Conservation (phyloP, 495 filamentous ascomycete genomes). For the Gamarada debralockiae region DNA sequence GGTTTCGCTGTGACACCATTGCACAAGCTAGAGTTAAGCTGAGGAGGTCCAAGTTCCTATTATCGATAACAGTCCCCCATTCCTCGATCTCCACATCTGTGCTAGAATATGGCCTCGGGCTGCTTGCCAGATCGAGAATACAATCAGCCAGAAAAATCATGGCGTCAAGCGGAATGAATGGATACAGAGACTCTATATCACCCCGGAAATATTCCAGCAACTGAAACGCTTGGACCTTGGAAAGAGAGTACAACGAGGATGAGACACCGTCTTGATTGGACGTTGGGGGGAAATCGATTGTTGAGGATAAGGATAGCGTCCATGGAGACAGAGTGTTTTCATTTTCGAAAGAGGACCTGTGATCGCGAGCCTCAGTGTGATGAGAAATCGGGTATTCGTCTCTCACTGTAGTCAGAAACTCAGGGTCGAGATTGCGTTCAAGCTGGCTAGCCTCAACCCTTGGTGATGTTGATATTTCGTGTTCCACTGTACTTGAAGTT, state of each 20-base stretch:
- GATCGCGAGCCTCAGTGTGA: background rate
- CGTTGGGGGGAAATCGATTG: too few relatives aligned
- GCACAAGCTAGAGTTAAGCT: conserved; percentile 1
- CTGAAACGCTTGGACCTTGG: background rate
- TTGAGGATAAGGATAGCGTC: too few relatives aligned
- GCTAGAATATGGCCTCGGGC: too few relatives aligned
- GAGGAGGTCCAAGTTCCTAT: conserved; percentile 2
- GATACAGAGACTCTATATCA: background rate
- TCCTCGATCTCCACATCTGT: background rate
- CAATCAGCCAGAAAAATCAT: background rate
- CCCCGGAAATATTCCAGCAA: conserved; percentile 2
- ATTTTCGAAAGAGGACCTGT: background rate
- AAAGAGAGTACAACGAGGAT: too few relatives aligned
- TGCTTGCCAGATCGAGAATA: background rate
- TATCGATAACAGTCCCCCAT: conserved; percentile 3
- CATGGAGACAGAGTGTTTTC: too few relatives aligned
- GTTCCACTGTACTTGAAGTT: background rate
- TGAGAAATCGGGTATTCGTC: background rate
- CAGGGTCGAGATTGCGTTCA: too few relatives aligned
- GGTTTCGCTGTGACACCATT: background rate
- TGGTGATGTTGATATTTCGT: background rate
- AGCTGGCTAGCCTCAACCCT: too few relatives aligned
- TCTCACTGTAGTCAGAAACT: background rate
- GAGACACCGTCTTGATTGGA: too few relatives aligned
- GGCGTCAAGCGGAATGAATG: conserved; percentile 2